A percentile compares a stretch with the other conserved stretches of the same genome.
Conservation (phyloP, 768 basidiomycete genomes). For the Lactifluus subvellereus region DNA sequence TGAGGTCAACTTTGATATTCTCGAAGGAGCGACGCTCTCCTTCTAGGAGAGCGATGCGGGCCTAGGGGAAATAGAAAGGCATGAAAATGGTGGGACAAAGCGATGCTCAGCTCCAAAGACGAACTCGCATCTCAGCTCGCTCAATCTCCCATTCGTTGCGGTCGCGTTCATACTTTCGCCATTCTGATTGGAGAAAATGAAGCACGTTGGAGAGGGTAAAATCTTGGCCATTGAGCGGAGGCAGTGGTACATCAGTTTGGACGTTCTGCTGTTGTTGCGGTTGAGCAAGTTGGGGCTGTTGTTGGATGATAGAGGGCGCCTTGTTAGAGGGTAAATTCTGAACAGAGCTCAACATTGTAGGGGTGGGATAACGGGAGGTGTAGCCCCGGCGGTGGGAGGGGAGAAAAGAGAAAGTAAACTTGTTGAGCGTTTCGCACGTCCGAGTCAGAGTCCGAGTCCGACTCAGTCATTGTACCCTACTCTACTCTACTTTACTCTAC, state of each 20-base stretch:
- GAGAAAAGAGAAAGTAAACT: background rate
- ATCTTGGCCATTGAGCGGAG: conserved; percentile 85
- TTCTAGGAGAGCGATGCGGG: conserved; percentile 93
- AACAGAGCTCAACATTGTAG: conserved; percentile 63
- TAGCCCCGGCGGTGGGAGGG: background rate
- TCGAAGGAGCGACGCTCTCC: conserved; percentile 96
- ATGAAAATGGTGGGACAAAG: conserved; percentile 27
- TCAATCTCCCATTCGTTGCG: conserved; percentile 99
- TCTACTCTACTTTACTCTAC: background rate
- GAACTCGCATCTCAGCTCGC: conserved; percentile 95
- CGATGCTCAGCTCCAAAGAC: conserved; percentile 31
- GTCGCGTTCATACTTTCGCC: conserved; percentile 96
- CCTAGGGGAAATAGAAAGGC: conserved; percentile 41
- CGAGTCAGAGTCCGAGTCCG: background rate
- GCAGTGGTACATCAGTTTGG: conserved; percentile 53
- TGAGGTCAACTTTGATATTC: conserved; percentile 91
- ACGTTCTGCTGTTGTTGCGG: conserved; percentile 50
- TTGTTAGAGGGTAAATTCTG: conserved; percentile 37
- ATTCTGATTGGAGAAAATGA: conserved; percentile 97
- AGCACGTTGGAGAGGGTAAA: conserved; percentile 91
- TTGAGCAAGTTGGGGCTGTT: conserved; percentile 48
- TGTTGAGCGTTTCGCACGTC: conserved; percentile 1
- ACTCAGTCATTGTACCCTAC: too few relatives aligned
- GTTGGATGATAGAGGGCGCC: conserved; percentile 39
- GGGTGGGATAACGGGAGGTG: conserved; percentile 28